Evolutionary conservation across 345 rosid genomes (phyloP), one percentile per base, ranked within the genome.

Genomic region (Camelina laxa): DNA sequence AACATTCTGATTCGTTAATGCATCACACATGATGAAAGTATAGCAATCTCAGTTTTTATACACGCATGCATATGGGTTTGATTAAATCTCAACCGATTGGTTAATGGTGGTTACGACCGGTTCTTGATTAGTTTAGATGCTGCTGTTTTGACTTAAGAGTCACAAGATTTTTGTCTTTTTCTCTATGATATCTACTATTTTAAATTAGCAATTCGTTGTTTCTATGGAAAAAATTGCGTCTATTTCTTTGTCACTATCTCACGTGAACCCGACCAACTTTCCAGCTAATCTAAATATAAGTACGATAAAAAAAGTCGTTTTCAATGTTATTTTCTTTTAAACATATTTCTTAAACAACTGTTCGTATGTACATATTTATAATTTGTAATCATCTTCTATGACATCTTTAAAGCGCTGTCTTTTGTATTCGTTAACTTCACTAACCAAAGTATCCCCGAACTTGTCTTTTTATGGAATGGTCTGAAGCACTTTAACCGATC

Each of bases 241-340:
- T 27, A 33, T 51, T 42, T 51, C 15, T 24, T 15, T 53, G 65
- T 55, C 71, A 33, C 38, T n/a, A 44, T 55, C 69, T 65, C 77
- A 74, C 59, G 72, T 74, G 77, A 74, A 45, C 30, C 21, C 31
- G 70, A 58, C 77, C 71, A 65, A 47, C 44, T 74, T 74, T 65
- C 77, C 71, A 56, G 71, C 77, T 56, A 73, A 45, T 56, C 27
- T 21, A 16, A 12, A 56, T 55, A 31, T 11, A 17, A 14, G 30
- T 27, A 35, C 9, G 44, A 33, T n/a, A n/a, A 42, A 16, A 6
- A 10, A 9, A 38, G 13, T 67, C n/a, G 9, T 21, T 5, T 27
- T 47, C 9, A 16, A 10, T 45, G 6, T 63, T 24, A 24, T 17
- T 47, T 64, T 33, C 62, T n/a, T 57, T 30, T 3, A n/a, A 57